Evolutionary conservation across 805 yeast species (phyloP), one percentile per base, ranked within the genome.

Genomic region (Ogataea haglerorum): DNA sequence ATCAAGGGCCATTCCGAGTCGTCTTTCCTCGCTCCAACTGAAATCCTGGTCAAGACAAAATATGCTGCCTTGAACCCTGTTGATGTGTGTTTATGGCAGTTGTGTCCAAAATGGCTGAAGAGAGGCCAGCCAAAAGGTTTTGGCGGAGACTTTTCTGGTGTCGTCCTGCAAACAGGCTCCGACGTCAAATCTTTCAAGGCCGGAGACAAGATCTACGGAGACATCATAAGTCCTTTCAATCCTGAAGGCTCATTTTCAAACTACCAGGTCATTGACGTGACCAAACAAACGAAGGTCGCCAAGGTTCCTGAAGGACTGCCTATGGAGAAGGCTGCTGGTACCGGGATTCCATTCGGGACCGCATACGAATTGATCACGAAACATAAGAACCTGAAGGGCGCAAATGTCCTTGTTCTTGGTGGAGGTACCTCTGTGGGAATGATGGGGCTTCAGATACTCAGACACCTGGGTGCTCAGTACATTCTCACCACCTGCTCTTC

Each of bases 391-490:
- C 61, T 75, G 15, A 66, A 64, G 27, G 65, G 67, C 9, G 65
- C 67, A 8, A 73, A 69, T 43, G 75, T 83, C 4, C 66, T 85
- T 34, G 70, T 86, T 15, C 64, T 84, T 34, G 95, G 95, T 27
- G 91, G 84, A 18, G 80, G 85, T 7, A 79, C 95, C 1, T 63
- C 81, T 10, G 89, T 83, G 12, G 89, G 90, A 16, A 56, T 70
- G 21, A 70, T 67, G 44, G 67, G 72, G 4, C 64, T 77, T 25
- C 85, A 80, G 57, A 57, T 84, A 29, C 76, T 82, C 8, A 80
- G 75, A 57, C 58, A 70, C 28, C 67, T 67, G 41, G 61, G 68
- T 2, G 76, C 78, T 7, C 62, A 63, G 18, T 69, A 70, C 10
- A 74, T 86, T 16, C 80, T 76, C 54, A 78, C 83, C 3, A 59